Evolutionary conservation across 192 early-diverging fungal species (phyloP), one percentile per base, ranked within the genome.

Genomic region (Linnemannia elongata): DNA sequence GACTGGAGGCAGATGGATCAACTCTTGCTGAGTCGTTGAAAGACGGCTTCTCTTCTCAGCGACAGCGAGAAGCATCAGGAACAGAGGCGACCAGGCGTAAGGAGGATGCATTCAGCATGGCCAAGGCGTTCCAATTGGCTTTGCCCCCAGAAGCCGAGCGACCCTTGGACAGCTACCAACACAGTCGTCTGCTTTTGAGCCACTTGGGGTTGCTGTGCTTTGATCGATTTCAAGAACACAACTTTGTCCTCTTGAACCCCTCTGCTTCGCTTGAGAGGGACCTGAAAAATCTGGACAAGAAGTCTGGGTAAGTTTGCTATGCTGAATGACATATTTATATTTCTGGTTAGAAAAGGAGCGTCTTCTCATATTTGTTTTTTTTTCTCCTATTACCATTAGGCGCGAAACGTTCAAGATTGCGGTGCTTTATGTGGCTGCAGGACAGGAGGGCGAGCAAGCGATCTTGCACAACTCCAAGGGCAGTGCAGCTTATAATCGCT

Each of bases 391-490:
- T 30, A 60, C 1, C 6, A 36, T 6, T 77, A 82, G 95, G n/a
- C 93, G 95, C 15, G 98, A 98, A 85, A 95, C 94, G 0, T 92
- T 97, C 81, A 99, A 99, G 77, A 87, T 98, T 63, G 98, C 96
- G 5, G 71, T 99, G 3, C 73, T 99, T 8, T 99, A 99, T 90
- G 97, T 99, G 38, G 97, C 93, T 0, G 91, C 92, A 17, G 97
- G 96, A 1, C 98, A 99, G 88, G 97, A 98, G 88, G 95, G 96
- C 69, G 98, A 99, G 76, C 86, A 92, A 8, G 91, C 92, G 76
- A 97, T 99, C 33, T 88, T 99, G 45, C 92, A 91, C 71, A 99
- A 99, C 85, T 84, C 85, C 6, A 42, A 73, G 33, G 95, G 93
- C 4, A 98, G 97, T 74, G 38, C 75, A 15, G 91, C 93, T 9